A percentile compares a stretch with the other conserved stretches of the same genome.
phyloP scores from a whole-genome alignment of 2,329 filamentous ascomycete genomes.

The Zalaria obscura region DNA sequence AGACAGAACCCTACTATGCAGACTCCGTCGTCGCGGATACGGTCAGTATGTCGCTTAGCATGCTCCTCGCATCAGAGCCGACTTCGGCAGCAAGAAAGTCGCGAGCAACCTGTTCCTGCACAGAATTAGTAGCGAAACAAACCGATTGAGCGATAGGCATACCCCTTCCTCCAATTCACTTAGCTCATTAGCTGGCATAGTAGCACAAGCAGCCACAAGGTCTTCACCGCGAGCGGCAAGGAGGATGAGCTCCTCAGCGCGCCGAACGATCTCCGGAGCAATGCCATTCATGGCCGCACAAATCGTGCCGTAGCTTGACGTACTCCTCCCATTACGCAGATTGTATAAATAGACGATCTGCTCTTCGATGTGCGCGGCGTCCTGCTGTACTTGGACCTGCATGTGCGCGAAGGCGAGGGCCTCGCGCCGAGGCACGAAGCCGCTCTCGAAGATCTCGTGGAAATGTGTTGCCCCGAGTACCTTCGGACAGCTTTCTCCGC shows the following conservation, averaged over 20 bases:
- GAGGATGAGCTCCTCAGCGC: slow-evolving; percentile 60
- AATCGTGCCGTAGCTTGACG: slow-evolving; percentile 67
- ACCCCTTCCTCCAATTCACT: slow-evolving; percentile 54
- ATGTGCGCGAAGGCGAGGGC: slow-evolving; percentile 55
- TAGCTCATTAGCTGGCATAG: slow-evolving; percentile 49
- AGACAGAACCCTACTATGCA: no score
- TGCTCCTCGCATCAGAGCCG: slow-evolving; percentile 17
- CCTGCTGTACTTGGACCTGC: slow-evolving; percentile 48
- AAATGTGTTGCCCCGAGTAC: slow-evolving; percentile 50
- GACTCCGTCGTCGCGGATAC: no score
- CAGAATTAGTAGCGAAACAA: slow-evolving; percentile 5
- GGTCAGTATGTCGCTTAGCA: slow-evolving; percentile 24
- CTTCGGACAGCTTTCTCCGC: slow-evolving; percentile 38
- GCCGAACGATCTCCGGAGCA: slow-evolving; percentile 52
- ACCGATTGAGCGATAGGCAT: slow-evolving; percentile 10
- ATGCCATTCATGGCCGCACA: slow-evolving; percentile 85
- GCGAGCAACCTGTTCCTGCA: slow-evolving; percentile 27
- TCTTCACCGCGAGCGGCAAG: slow-evolving; percentile 62
- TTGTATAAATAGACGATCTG: slow-evolving; percentile 62
- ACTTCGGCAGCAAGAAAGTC: slow-evolving; percentile 26
- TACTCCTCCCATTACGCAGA: slow-evolving; percentile 47
- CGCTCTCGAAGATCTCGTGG: slow-evolving; percentile 60
- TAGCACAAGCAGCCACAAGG: slow-evolving; percentile 56
- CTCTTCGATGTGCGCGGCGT: slow-evolving; percentile 38
- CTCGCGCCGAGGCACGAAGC: slow-evolving; percentile 31